These are phyloP conservation scores for Malus asiatica DNA, from an alignment of 306 rosid genomes.

Conservation along the genomic window DNA sequence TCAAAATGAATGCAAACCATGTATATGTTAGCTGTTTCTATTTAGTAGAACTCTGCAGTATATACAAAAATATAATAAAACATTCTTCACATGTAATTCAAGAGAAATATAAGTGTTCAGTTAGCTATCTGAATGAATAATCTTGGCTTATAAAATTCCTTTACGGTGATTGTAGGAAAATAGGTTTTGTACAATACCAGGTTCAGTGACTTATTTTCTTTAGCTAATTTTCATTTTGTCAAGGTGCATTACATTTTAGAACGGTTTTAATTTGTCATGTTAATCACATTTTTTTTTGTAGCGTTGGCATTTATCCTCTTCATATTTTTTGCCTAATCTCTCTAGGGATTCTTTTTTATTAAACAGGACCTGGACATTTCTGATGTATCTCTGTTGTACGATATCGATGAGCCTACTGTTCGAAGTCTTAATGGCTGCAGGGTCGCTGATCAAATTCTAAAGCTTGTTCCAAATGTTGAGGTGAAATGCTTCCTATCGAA, in stretches of 20 bases:
- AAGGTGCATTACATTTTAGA: not conserved
- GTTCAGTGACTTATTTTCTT: not conserved
- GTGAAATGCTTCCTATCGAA: constrained; percentile 27
- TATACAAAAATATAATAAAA: not conserved
- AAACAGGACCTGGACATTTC: constrained; percentile 85
- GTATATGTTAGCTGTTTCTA: not conserved
- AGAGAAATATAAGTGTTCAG: not conserved
- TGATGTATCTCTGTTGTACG: constrained; percentile 45
- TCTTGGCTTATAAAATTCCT: too few species aligned
- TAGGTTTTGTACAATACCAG: not conserved
- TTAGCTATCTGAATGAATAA: not conserved
- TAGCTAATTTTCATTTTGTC: not conserved
- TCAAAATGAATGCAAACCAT: not conserved
- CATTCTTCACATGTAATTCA: not conserved
- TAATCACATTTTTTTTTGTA: not conserved
- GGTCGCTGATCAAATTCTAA: constrained; percentile 88
- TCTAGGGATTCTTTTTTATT: constrained; percentile 6
- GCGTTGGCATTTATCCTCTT: not conserved
- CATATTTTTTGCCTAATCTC: not conserved
- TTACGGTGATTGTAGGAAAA: not conserved
- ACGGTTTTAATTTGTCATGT: not conserved
- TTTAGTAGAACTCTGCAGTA: not conserved
- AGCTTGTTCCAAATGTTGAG: constrained; percentile 85
- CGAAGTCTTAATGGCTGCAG: constrained; percentile 96
- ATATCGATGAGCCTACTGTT: constrained; percentile 83